A percentile compares a stretch with the other conserved stretches of the same genome.
Conservation (phyloP, 2,329 filamentous ascomycete species). For the Emydomyces testavorans region DNA sequence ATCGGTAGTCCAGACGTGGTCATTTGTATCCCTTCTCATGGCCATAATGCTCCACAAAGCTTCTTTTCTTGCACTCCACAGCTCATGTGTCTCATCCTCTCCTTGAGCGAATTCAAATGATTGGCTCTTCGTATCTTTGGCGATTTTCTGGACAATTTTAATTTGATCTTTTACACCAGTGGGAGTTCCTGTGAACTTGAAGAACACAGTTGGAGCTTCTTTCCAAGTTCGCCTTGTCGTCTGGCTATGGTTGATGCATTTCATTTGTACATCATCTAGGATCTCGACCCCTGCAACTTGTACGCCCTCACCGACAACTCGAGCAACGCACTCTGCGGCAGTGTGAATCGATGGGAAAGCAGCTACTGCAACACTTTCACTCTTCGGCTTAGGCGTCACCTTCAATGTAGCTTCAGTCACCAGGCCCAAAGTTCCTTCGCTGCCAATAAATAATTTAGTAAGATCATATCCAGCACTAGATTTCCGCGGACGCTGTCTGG, state of each 20-base stretch:
- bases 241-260: constrained; percentile 48
- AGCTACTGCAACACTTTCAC: constrained; percentile 67
- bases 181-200: constrained; percentile 61
- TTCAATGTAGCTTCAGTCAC: constrained; percentile 87
- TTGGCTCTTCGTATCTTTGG: constrained; percentile 43
- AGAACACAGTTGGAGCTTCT: constrained; percentile 59
- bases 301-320: constrained; percentile 67
- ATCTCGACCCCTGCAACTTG: constrained; percentile 88
- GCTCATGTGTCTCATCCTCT: constrained; percentile 52
- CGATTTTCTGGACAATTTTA: constrained; percentile 47
- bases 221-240: constrained; percentile 47
- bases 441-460: constrained; percentile 78
- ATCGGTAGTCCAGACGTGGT: constrained; percentile 67
- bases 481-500: constrained; percentile 75
- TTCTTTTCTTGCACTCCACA: constrained; percentile 67
- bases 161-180: constrained; percentile 54
- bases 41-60: constrained; percentile 63
- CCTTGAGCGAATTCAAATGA: constrained; percentile 58
- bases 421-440: constrained; percentile 80
- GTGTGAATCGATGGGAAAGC: constrained; percentile 53
- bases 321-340: constrained; percentile 67
- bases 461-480: constrained; percentile 86
- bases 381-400: constrained; percentile 67
- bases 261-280: constrained; percentile 83
- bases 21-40: constrained; percentile 46